Evolutionary conservation across 352 stramenopile genomes (phyloP).

Genomic region (Aphanomyces stellatus): DNA sequence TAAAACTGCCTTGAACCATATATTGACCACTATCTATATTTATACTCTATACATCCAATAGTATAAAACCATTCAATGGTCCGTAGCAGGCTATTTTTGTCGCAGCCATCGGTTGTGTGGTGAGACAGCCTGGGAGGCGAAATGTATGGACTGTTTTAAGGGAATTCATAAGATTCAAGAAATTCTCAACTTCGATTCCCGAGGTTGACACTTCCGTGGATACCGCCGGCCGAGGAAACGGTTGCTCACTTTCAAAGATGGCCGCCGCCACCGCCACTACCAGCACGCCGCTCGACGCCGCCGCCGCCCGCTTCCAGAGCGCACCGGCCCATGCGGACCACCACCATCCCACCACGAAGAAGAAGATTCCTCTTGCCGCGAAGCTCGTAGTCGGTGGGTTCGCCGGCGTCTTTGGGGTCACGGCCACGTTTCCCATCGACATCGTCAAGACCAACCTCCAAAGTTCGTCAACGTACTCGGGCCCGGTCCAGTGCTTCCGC

Average conservation of each 20-base stretch:
- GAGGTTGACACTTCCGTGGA: background rate
- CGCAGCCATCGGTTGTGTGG: too few relatives aligned
- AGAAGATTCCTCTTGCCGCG: constrained; percentile 62
- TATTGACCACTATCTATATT: too few relatives aligned
- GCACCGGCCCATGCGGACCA: background rate
- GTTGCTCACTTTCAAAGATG: background rate
- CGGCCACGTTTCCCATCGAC: constrained; percentile 86
- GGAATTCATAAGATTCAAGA: background rate
- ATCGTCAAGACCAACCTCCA: constrained; percentile 91
- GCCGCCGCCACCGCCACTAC: background rate
- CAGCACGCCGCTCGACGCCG: background rate
- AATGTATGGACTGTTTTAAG: too few relatives aligned
- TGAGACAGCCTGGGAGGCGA: too few relatives aligned
- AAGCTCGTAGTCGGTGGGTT: constrained; percentile 82
- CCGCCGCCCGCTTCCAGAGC: background rate
- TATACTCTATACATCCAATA: too few relatives aligned
- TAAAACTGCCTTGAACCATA: too few relatives aligned
- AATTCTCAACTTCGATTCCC: background rate
- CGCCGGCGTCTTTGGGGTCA: constrained; percentile 75
- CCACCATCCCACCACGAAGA: background rate
- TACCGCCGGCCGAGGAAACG: too few relatives aligned
- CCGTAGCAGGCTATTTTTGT: too few relatives aligned
- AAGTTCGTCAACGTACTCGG: constrained; percentile 54
- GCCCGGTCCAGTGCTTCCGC: constrained; percentile 55
- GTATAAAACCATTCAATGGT: too few relatives aligned